Percentiles rank a stretch among this genome's conserved stretches.
phyloP scores from a whole-genome alignment of 2,329 filamentous ascomycete genomes.

The Apiospora kogelbergensis region DNA sequence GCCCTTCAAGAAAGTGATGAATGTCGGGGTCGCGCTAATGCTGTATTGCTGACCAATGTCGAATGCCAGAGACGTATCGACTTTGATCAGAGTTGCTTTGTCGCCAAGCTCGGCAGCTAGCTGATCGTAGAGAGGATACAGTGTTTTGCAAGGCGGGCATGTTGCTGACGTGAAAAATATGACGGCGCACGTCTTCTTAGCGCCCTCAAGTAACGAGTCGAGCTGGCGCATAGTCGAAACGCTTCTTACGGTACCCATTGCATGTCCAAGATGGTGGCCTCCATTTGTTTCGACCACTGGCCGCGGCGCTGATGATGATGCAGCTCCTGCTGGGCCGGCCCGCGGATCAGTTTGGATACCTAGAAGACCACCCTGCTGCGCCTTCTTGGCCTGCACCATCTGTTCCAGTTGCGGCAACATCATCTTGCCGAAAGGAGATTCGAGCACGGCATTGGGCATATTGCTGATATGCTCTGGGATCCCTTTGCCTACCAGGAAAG shows the following conservation, averaged over 20 bases:
- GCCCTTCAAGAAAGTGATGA: slow-evolving; percentile 80
- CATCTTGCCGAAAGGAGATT: slow-evolving; percentile 87
- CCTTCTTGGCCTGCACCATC: slow-evolving; percentile 49
- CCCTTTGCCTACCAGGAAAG: slow-evolving; percentile 83
- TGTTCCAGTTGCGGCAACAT: slow-evolving; percentile 68
- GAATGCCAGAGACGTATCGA: slow-evolving; percentile 70
- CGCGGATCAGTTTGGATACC: slow-evolving; percentile 44
- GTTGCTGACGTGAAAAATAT: slow-evolving; percentile 92
- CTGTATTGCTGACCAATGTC: slow-evolving; percentile 65
- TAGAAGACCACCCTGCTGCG: slow-evolving; percentile 50
- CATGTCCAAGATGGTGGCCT: slow-evolving; percentile 32
- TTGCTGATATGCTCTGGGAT: slow-evolving; percentile 86
- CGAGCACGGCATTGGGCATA: slow-evolving; percentile 80
- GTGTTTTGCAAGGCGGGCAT: slow-evolving; percentile 78
- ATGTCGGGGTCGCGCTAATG: slow-evolving; percentile 80
- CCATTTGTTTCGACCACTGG: neutral
- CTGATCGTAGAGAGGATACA: slow-evolving; percentile 81
- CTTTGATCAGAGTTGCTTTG: slow-evolving; percentile 74
- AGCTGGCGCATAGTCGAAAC: slow-evolving; percentile 61
- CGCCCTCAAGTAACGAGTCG: slow-evolving; percentile 57
- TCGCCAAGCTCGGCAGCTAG: slow-evolving; percentile 71
- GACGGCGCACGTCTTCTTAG: slow-evolving; percentile 68
- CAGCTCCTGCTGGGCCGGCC: slow-evolving; percentile 21
- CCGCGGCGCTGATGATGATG: neutral
- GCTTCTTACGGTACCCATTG: slow-evolving; percentile 51